phyloP scores from a whole-genome alignment of 2,329 filamentous ascomycete species.

The Taxawa tesnikishii region DNA sequence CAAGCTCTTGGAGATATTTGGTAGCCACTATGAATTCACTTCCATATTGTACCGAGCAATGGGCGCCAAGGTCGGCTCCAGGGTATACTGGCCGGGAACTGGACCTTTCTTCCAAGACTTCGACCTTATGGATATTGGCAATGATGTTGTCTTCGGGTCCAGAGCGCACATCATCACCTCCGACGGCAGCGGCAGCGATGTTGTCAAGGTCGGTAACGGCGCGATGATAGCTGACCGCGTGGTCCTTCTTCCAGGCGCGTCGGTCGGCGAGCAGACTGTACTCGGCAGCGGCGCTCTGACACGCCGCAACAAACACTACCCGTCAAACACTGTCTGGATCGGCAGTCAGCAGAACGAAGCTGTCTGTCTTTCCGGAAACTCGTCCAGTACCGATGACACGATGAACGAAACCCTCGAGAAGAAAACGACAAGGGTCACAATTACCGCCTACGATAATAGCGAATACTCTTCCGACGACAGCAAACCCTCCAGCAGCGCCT shows the following conservation, averaged over 20 bases:
- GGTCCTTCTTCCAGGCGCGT: conserved; percentile 38
- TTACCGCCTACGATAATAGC: background rate
- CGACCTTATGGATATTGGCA: conserved; percentile 42
- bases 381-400: conserved; percentile 1
- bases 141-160: conserved; percentile 49
- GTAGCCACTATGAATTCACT: conserved; percentile 43
- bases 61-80: conserved; percentile 40
- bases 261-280: conserved; percentile 35
- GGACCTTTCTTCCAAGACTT: conserved; percentile 43
- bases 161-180: conserved; percentile 42
- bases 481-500: conserved; percentile 5
- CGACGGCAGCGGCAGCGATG: conserved; percentile 37
- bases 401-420: conserved; percentile 3
- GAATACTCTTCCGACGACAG: conserved; percentile 1
- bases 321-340: conserved; percentile 36
- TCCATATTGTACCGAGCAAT: conserved; percentile 38
- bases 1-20: conserved; percentile 38
- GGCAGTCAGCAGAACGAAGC: conserved; percentile 41
- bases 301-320: conserved; percentile 31
- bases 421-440: background rate
- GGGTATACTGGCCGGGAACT: conserved; percentile 47
- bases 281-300: conserved; percentile 44
- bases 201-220: conserved; percentile 33
- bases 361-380: conserved; percentile 30
- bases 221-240: conserved; percentile 48